These are phyloP conservation scores for Paramecium biaurelia DNA, from an alignment of 73 alveolate genomes.

Conservation along the genomic window DNA sequence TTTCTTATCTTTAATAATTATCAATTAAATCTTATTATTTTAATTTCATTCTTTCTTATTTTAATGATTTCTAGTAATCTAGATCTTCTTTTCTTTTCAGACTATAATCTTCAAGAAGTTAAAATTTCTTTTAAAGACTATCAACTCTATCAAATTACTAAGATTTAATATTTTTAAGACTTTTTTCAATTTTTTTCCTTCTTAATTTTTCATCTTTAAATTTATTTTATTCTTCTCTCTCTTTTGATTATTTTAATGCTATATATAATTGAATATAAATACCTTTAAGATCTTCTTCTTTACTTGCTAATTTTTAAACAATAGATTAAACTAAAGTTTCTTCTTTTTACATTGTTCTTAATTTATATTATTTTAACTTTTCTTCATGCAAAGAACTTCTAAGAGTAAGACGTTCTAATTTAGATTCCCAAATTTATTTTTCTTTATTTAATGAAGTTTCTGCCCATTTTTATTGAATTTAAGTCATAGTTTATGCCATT, in stretches of 20 bases:
- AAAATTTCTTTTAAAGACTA: neutral
- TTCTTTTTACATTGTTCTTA: neutral
- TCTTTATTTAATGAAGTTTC: neutral
- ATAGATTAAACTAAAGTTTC: neutral
- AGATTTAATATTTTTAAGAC: slow-evolving; percentile 2
- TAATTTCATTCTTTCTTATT: slow-evolving; percentile 4
- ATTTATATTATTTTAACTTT: neutral
- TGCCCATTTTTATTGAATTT: neutral
- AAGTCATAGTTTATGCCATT: neutral
- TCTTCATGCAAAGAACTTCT: neutral
- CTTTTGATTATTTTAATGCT: neutral
- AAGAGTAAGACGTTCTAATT: neutral
- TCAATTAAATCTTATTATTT: slow-evolving; percentile 2
- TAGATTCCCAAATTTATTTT: neutral
- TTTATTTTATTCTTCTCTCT: neutral
- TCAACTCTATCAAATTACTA: neutral
- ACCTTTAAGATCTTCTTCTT: slow-evolving; percentile 28
- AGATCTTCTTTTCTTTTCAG: neutral
- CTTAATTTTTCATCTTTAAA: neutral
- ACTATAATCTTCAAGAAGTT: neutral
- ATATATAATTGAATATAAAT: neutral
- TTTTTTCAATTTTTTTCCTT: neutral
- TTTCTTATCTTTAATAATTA: slow-evolving; percentile 30
- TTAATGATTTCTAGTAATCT: neutral
- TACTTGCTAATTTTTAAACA: neutral